phyloP scores from a whole-genome alignment of 2,329 filamentous ascomycete species.

The Cyclaneusma minus region DNA sequence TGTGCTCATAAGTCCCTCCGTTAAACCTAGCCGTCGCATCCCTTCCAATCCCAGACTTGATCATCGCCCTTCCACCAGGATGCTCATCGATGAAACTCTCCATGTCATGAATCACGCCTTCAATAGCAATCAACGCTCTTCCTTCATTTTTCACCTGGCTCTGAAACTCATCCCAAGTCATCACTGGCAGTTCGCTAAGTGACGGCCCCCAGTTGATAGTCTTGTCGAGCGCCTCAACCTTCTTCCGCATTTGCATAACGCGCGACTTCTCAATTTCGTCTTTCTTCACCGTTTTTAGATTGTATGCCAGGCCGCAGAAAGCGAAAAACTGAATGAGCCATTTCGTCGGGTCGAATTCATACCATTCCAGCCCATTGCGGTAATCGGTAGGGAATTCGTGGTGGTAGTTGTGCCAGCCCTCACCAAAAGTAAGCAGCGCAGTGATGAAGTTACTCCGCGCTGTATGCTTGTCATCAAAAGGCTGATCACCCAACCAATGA shows the following conservation, averaged over 20 bases:
- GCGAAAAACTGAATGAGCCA: slow-evolving; percentile 56
- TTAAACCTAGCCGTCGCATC: slow-evolving; percentile 57
- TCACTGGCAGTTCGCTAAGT: slow-evolving; percentile 45
- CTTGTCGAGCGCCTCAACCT: slow-evolving; percentile 40
- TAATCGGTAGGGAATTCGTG: slow-evolving; percentile 60
- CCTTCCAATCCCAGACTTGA: slow-evolving; percentile 46
- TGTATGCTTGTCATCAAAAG: slow-evolving; percentile 56
- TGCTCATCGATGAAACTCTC: slow-evolving; percentile 52
- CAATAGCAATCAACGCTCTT: slow-evolving; percentile 41
- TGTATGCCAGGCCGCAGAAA: slow-evolving; percentile 49
- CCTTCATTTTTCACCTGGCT: slow-evolving; percentile 43
- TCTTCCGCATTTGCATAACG: slow-evolving; percentile 52
- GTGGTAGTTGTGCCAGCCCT: slow-evolving; percentile 63
- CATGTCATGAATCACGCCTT: slow-evolving; percentile 50
- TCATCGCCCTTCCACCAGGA: slow-evolving; percentile 52
- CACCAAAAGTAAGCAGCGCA: slow-evolving; percentile 49
- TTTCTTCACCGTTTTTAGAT: slow-evolving; percentile 50
- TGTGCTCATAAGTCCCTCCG: slow-evolving; percentile 52
- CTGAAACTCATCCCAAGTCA: slow-evolving; percentile 52
- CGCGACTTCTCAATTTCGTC: slow-evolving; percentile 57
- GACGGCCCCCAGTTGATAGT: slow-evolving; percentile 51
- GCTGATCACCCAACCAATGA: slow-evolving; percentile 44
- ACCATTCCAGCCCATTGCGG: slow-evolving; percentile 55
- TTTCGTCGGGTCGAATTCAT: slow-evolving; percentile 58
- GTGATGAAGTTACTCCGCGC: slow-evolving; percentile 54